Percentiles rank a stretch among this genome's conserved stretches.
Evolutionary conservation across 2,329 filamentous ascomycete genomes (phyloP).

Genomic region (Westerdykella aurantiaca): DNA sequence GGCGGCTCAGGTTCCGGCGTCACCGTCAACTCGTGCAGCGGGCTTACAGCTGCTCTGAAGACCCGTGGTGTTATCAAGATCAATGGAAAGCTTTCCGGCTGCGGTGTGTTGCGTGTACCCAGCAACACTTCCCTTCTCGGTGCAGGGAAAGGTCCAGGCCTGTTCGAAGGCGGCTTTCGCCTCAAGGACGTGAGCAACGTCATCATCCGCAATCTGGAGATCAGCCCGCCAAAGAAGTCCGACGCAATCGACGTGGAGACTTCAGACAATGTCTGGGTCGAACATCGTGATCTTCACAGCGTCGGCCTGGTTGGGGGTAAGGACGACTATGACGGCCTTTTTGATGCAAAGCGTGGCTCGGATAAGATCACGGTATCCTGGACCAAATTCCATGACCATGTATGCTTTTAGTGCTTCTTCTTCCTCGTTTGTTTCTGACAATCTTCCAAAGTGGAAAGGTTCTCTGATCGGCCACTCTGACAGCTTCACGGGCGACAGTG

Average conservation of each 20-base stretch:
- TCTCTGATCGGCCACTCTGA: constrained; percentile 56
- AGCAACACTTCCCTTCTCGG: constrained; percentile 33
- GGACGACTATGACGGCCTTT: constrained; percentile 24
- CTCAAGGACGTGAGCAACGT: constrained; percentile 53
- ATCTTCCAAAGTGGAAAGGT: constrained; percentile 48
- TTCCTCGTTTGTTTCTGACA: constrained; percentile 7
- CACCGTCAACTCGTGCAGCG: constrained; percentile 49
- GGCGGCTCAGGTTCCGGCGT: constrained; percentile 51
- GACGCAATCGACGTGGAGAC: constrained; percentile 56
- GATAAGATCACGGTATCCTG: constrained; percentile 55
- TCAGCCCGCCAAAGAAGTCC: constrained; percentile 49
- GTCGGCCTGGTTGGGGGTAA: constrained; percentile 31
- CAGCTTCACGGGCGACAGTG: constrained; percentile 52
- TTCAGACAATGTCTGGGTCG: constrained; percentile 55
- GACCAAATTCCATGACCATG: constrained; percentile 52
- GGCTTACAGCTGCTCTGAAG: constrained; percentile 47
- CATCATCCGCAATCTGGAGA: constrained; percentile 58
- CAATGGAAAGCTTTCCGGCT: constrained; percentile 26
- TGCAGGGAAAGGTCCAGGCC: constrained; percentile 39
- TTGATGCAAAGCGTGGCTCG: constrained; percentile 56
- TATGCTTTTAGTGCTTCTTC: constrained; percentile 7
- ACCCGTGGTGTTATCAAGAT: constrained; percentile 30
- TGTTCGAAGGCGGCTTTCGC: constrained; percentile 46
- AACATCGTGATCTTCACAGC: constrained; percentile 60
- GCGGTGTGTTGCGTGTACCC: constrained; percentile 24